A percentile compares a stretch with the other conserved stretches of the same genome.
These are phyloP conservation scores for Botrytis elliptica DNA, from an alignment of 2,329 filamentous ascomycete genomes.

Conservation along the genomic window DNA sequence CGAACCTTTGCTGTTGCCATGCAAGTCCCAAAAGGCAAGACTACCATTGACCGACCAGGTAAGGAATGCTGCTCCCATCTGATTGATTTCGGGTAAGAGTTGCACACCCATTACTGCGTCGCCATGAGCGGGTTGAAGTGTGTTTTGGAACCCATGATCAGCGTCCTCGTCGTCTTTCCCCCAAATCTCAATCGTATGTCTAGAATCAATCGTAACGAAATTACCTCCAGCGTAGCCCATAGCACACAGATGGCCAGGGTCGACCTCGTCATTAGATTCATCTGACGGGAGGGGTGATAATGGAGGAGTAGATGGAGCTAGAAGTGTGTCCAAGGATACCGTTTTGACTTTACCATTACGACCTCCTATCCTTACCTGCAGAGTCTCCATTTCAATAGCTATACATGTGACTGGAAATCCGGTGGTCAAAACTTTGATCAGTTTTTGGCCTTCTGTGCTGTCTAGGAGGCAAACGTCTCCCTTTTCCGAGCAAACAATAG, in stretches of 20 bases:
- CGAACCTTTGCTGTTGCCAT: slow-evolving; percentile 66
- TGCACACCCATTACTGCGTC: slow-evolving; percentile 73
- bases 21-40: slow-evolving; percentile 77
- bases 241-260: slow-evolving; percentile 53
- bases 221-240: slow-evolving; percentile 67
- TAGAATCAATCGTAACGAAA: slow-evolving; percentile 72
- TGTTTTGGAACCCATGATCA: slow-evolving; percentile 43
- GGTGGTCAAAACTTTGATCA: slow-evolving; percentile 64
- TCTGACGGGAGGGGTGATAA: slow-evolving; percentile 33
- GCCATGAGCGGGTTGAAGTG: slow-evolving; percentile 59
- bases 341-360: slow-evolving; percentile 46
- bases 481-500: slow-evolving; percentile 81
- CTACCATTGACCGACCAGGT: slow-evolving; percentile 85
- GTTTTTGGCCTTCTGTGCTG: slow-evolving; percentile 65
- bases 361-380: slow-evolving; percentile 42
- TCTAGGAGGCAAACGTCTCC: slow-evolving; percentile 91
- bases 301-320: slow-evolving; percentile 37
- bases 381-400: slow-evolving; percentile 40
- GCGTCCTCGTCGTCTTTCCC: slow-evolving; percentile 37
- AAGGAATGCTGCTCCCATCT: slow-evolving; percentile 69
- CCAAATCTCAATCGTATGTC: slow-evolving; percentile 68
- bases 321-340: slow-evolving; percentile 48
- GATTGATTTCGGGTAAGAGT: slow-evolving; percentile 58
- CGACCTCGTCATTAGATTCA: slow-evolving; percentile 24
- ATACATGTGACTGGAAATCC: slow-evolving; percentile 56